Evolutionary conservation across 1,139 yeast genomes (phyloP).

Genomic region (Saccharomyces hybrid): DNA sequence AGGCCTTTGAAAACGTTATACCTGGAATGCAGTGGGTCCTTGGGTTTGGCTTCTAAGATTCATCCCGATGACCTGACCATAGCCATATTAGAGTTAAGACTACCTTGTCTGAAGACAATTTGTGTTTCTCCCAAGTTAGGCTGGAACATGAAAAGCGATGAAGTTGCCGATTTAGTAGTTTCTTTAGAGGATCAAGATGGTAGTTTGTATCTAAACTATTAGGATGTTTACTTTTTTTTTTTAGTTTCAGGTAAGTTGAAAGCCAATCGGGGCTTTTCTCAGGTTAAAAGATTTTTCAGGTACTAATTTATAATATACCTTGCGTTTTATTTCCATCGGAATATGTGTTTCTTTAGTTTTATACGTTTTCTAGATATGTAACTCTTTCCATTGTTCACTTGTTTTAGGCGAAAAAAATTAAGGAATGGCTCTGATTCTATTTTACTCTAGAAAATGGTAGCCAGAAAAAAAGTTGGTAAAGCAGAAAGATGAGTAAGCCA

Average conservation of each 20-base stretch:
- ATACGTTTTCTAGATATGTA: background rate
- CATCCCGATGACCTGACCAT: conserved; percentile 84
- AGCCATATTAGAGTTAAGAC: conserved; percentile 69
- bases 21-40: conserved; percentile 78
- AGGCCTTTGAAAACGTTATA: conserved; percentile 57
- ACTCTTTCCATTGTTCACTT: background rate
- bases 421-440: background rate
- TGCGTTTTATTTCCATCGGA: background rate
- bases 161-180: conserved; percentile 52
- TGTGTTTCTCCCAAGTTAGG: conserved; percentile 72
- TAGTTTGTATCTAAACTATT: conserved; percentile 32
- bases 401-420: background rate
- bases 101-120: conserved; percentile 59
- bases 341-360: background rate
- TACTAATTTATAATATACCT: background rate
- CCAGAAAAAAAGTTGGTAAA: background rate
- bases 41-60: conserved; percentile 75
- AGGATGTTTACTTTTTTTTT: conserved; percentile 3
- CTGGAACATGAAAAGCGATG: conserved; percentile 75
- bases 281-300: background rate
- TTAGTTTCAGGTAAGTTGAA: background rate
- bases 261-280: background rate
- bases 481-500: conserved; percentile 13
- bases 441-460: background rate
- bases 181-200: conserved; percentile 38